These are phyloP conservation scores for Sordaria brevicollis DNA, from an alignment of 495 filamentous ascomycete genomes.

Conservation along the genomic window DNA sequence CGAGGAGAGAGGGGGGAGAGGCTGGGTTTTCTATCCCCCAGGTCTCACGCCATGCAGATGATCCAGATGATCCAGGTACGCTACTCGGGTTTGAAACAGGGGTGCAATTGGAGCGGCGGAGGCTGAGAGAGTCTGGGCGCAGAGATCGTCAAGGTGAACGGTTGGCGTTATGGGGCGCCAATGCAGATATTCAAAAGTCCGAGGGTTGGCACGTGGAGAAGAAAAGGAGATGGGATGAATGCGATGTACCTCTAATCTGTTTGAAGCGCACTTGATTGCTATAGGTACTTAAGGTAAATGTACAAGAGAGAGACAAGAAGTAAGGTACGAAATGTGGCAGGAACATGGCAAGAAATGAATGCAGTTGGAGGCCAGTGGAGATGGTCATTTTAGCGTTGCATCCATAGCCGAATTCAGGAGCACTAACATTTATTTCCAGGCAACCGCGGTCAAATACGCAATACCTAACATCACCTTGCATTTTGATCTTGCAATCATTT, in stretches of 20 bases:
- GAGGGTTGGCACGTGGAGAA: background rate
- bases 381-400: background rate
- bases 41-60: background rate
- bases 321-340: background rate
- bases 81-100: background rate
- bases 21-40: background rate
- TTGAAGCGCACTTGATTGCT: background rate
- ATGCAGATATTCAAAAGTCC: background rate
- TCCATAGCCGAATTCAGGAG: background rate
- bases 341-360: background rate
- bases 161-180: background rate
- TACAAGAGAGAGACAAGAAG: background rate
- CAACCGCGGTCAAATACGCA: background rate
- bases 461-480: background rate
- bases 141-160: too few relatives aligned
- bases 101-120: background rate
- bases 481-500: background rate
- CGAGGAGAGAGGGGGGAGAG: background rate
- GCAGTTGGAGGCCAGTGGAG: too few relatives aligned
- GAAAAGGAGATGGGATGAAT: background rate
- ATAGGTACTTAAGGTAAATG: too few relatives aligned
- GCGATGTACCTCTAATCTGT: too few relatives aligned
- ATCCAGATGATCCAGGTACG: background rate
- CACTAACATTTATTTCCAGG: background rate
- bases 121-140: background rate